Conservation (phyloP, 192 early-diverging fungal genomes). For the Coemansia asiatica region DNA sequence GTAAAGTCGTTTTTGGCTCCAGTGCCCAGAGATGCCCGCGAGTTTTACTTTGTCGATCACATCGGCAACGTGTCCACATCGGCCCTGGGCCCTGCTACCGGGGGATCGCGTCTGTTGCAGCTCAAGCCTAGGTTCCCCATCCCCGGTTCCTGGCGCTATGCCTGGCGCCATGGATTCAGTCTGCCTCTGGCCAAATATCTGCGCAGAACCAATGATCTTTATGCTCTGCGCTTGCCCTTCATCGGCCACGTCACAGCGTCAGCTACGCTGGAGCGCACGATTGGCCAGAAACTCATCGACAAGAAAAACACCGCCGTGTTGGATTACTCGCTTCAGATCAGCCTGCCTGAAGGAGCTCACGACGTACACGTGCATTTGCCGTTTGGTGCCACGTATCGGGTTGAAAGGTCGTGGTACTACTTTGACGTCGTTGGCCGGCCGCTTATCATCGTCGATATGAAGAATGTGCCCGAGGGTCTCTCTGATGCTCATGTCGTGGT, state of each 20-base stretch:
- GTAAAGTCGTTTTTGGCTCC: slow-evolving; percentile 36
- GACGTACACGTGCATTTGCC: slow-evolving; percentile 63
- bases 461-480: slow-evolving; percentile 75
- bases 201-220: slow-evolving; percentile 53
- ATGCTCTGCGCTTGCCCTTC: slow-evolving; percentile 71
- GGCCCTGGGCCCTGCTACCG: slow-evolving; percentile 30
- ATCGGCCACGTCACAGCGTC: slow-evolving; percentile 64
- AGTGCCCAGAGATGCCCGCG: slow-evolving; percentile 68
- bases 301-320: slow-evolving; percentile 61
- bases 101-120: slow-evolving; percentile 58
- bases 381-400: slow-evolving; percentile 55
- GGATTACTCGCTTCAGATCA: slow-evolving; percentile 66
- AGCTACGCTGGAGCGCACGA: slow-evolving; percentile 61
- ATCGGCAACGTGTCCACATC: slow-evolving; percentile 99
- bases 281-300: slow-evolving; percentile 77
- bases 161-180: slow-evolving; percentile 92
- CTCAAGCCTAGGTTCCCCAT: slow-evolving; percentile 91
- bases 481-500: slow-evolving; percentile 55
- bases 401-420: slow-evolving; percentile 69
- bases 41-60: slow-evolving; percentile 76
- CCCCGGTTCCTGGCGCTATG: slow-evolving; percentile 96
- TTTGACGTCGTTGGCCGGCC: slow-evolving; percentile 92
- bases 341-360: slow-evolving; percentile 90
- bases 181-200: slow-evolving; percentile 68
- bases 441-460: slow-evolving; percentile 66